Evolutionary conservation across 129 eudicot species (phyloP).

Genomic region (Pittosporum tobira): DNA sequence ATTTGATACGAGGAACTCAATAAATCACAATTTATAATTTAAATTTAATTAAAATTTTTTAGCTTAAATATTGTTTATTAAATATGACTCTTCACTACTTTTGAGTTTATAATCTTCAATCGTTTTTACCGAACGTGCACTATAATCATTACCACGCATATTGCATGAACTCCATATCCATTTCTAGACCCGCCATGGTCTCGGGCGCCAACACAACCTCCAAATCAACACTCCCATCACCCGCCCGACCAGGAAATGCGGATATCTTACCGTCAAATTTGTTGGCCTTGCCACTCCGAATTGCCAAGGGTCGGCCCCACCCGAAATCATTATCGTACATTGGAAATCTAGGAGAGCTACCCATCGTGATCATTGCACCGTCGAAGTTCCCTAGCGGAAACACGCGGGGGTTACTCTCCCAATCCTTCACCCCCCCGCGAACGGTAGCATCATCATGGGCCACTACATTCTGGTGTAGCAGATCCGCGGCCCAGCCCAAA

Average conservation of each 20-base stretch:
- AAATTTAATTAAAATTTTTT: too few relatives aligned
- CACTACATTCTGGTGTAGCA: slow-evolving; percentile 65
- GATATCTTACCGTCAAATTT: slow-evolving; percentile 78
- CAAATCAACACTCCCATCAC: slow-evolving; percentile 64
- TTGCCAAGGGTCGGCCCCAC: slow-evolving; percentile 70
- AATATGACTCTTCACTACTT: too few relatives aligned
- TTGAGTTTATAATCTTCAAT: too few relatives aligned
- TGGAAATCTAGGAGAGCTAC: slow-evolving; percentile 80
- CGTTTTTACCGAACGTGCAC: too few relatives aligned
- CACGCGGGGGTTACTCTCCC: slow-evolving; percentile 65
- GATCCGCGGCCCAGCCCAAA: slow-evolving; percentile 51
- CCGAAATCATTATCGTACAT: slow-evolving; percentile 85
- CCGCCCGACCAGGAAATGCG: slow-evolving; percentile 58
- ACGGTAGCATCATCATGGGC: slow-evolving; percentile 56
- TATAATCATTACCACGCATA: slow-evolving; percentile 37
- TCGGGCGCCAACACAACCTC: slow-evolving; percentile 69
- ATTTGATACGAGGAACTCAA: too few relatives aligned
- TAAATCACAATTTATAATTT: too few relatives aligned
- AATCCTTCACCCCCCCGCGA: slow-evolving; percentile 59
- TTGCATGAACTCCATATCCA: slow-evolving; percentile 68
- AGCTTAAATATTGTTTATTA: too few relatives aligned
- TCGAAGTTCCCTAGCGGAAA: slow-evolving; percentile 80
- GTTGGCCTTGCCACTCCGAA: slow-evolving; percentile 70
- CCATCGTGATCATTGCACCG: slow-evolving; percentile 90
- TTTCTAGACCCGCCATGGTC: slow-evolving; percentile 49